A percentile compares a stretch with the other conserved stretches of the same genome.
Conservation (phyloP, 768 basidiomycete species). For the Galerina marginata region DNA sequence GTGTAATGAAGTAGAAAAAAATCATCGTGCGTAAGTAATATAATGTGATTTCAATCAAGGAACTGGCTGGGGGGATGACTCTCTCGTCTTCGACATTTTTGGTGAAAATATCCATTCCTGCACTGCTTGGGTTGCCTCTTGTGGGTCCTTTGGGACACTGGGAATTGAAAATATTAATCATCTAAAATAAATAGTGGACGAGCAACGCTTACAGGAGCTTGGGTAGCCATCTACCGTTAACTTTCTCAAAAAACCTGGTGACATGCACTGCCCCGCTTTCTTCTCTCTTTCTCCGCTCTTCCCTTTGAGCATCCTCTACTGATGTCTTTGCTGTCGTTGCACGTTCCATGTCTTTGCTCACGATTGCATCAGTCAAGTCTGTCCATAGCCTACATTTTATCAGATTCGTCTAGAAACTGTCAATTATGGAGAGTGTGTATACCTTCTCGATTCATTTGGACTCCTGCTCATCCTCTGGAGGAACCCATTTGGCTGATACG, state of each 20-base stretch:
- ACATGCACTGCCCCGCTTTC: constrained; percentile 70
- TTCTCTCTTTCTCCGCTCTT: constrained; percentile 74
- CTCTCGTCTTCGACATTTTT: constrained; percentile 9
- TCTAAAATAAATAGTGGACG: background rate
- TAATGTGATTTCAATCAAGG: constrained; percentile 10
- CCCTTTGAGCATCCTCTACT: constrained; percentile 93
- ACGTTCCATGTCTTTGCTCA: constrained; percentile 88
- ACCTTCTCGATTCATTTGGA: constrained; percentile 89
- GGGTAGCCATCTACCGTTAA: constrained; percentile 82
- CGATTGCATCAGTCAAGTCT: constrained; percentile 84
- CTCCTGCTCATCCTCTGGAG: constrained; percentile 87
- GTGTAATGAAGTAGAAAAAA: constrained; percentile 8
- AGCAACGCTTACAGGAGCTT: constrained; percentile 65
- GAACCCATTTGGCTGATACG: constrained; percentile 82
- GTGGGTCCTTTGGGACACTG: constrained; percentile 75
- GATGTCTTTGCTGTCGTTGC: constrained; percentile 89
- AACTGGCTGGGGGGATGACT: constrained; percentile 8
- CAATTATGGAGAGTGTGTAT: background rate
- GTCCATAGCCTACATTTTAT: constrained; percentile 69
- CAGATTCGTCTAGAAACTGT: background rate
- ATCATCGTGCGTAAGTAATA: background rate
- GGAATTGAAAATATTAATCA: constrained; percentile 15
- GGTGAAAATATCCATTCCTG: constrained; percentile 79
- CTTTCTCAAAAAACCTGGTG: constrained; percentile 82
- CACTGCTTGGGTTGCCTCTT: constrained; percentile 67